Evolutionary conservation across 2,329 filamentous ascomycete species (phyloP).

Genomic region (Pseudophaeomoniella oleicola): DNA sequence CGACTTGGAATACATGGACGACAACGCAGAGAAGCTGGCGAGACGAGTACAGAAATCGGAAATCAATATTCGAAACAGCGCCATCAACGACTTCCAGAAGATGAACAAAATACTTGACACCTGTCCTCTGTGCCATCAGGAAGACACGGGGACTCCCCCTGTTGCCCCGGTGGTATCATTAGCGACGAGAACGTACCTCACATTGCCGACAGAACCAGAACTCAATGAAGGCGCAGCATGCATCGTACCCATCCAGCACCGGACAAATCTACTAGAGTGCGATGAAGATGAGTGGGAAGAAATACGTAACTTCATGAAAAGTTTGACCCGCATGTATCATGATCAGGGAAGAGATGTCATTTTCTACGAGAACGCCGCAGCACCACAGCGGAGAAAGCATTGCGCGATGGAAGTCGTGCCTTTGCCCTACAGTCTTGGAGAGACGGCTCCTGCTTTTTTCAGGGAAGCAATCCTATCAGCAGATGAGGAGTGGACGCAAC

Average conservation of each 20-base stretch:
- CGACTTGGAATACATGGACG: slow-evolving; percentile 92
- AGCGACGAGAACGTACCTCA: slow-evolving; percentile 74
- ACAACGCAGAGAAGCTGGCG: slow-evolving; percentile 83
- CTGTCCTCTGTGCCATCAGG: slow-evolving; percentile 85
- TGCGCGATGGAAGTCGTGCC: slow-evolving; percentile 77
- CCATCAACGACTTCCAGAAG: slow-evolving; percentile 79
- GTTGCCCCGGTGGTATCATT: slow-evolving; percentile 75
- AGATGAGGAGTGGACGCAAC: slow-evolving; percentile 91
- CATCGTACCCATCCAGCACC: slow-evolving; percentile 79
- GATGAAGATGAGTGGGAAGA: slow-evolving; percentile 99
- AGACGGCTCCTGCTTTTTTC: slow-evolving; percentile 88
- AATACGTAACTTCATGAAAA: slow-evolving; percentile 98
- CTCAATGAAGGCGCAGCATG: slow-evolving; percentile 69
- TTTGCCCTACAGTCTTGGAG: slow-evolving; percentile 79
- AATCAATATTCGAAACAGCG: slow-evolving; percentile 71
- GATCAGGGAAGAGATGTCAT: slow-evolving; percentile 82
- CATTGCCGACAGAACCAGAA: slow-evolving; percentile 79
- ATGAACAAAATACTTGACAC: slow-evolving; percentile 73
- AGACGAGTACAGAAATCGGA: slow-evolving; percentile 78
- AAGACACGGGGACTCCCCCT: slow-evolving; percentile 64
- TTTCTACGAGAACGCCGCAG: slow-evolving; percentile 94
- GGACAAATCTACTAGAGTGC: slow-evolving; percentile 83
- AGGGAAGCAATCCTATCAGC: slow-evolving; percentile 77
- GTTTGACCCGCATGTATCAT: slow-evolving; percentile 83
- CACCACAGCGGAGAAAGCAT: slow-evolving; percentile 58